Evolutionary conservation across 2,329 filamentous ascomycete species (phyloP).

Genomic region (Xylariomycetidae sp.): DNA sequence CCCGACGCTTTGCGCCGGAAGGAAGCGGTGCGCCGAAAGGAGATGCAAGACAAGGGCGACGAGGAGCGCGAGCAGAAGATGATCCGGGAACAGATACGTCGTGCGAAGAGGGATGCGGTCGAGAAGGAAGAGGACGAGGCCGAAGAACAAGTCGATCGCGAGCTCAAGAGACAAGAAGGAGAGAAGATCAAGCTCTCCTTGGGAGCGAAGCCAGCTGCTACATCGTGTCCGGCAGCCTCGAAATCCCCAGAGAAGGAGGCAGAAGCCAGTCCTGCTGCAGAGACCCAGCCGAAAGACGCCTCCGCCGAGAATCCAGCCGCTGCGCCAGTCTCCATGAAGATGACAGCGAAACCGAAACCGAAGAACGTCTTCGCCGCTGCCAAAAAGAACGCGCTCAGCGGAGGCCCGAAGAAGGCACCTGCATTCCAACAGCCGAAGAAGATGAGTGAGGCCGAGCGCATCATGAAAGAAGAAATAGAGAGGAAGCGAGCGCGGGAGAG

Average conservation of each 20-base stretch:
- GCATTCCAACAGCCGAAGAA: slow-evolving; percentile 64
- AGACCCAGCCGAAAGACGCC: slow-evolving; percentile 10
- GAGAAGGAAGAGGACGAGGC: slow-evolving; percentile 34
- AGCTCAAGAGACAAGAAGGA: slow-evolving; percentile 58
- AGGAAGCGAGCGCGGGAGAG: slow-evolving; percentile 54
- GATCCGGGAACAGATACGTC: slow-evolving; percentile 76
- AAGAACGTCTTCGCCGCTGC: slow-evolving; percentile 70
- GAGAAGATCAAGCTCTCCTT: slow-evolving; percentile 71
- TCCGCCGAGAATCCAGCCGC: slow-evolving; percentile 16
- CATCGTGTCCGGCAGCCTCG: slow-evolving; percentile 11
- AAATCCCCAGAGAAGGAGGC: slow-evolving; percentile 9
- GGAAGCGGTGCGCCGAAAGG: slow-evolving; percentile 76
- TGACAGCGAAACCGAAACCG: slow-evolving; percentile 56
- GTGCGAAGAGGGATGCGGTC: slow-evolving; percentile 55
- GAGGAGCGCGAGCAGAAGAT: slow-evolving; percentile 82
- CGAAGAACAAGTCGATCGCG: slow-evolving; percentile 35
- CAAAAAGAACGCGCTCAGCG: slow-evolving; percentile 62
- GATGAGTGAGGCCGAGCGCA: slow-evolving; percentile 81
- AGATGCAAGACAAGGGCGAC: slow-evolving; percentile 82
- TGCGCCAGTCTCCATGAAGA: slow-evolving; percentile 55
- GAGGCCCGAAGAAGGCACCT: slow-evolving; percentile 54
- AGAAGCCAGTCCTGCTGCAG: slow-evolving; percentile 1
- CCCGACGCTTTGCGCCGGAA: slow-evolving; percentile 75
- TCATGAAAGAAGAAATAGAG: slow-evolving; percentile 82
- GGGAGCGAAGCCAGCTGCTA: slow-evolving; percentile 36